A percentile compares a stretch with the other conserved stretches of the same genome.
Evolutionary conservation across 2,329 filamentous ascomycete genomes (phyloP).

Genomic region (Trichoderma citrinoviride): DNA sequence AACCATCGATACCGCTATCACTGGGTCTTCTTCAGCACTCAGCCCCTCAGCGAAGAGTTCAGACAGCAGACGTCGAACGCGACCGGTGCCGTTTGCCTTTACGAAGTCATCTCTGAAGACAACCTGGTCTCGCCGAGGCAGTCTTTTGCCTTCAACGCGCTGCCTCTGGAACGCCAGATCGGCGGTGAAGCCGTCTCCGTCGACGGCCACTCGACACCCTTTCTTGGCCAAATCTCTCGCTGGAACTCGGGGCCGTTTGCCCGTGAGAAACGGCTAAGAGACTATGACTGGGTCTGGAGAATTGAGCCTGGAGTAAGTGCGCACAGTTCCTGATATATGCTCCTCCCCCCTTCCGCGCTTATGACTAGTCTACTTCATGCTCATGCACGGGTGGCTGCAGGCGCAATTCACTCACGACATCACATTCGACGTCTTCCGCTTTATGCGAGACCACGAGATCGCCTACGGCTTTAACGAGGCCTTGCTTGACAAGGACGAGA

Average conservation of each 20-base stretch:
- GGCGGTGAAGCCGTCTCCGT: constrained; percentile 44
- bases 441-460: constrained; percentile 80
- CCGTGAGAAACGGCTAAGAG: constrained; percentile 66
- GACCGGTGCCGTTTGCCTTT: constrained; percentile 69
- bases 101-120: constrained; percentile 69
- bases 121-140: constrained; percentile 60
- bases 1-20: constrained; percentile 81
- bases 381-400: constrained; percentile 32
- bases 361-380: background rate
- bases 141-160: constrained; percentile 42
- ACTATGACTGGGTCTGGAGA: constrained; percentile 60
- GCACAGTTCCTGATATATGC: too few species aligned
- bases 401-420: constrained; percentile 58
- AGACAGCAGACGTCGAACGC: constrained; percentile 64
- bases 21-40: constrained; percentile 85
- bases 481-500: constrained; percentile 44
- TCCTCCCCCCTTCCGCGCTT: too few species aligned
- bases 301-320: constrained; percentile 57
- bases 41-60: constrained; percentile 74
- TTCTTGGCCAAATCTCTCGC: constrained; percentile 71
- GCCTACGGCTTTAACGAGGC: constrained; percentile 66
- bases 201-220: constrained; percentile 52
- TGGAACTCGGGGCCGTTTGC: constrained; percentile 86
- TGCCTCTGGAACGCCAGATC: too few species aligned
- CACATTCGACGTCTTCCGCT: constrained; percentile 82